Base-by-base conservation (phyloP, 2,329 filamentous ascomycete species). In the Cladosporium halotolerans region DNA sequence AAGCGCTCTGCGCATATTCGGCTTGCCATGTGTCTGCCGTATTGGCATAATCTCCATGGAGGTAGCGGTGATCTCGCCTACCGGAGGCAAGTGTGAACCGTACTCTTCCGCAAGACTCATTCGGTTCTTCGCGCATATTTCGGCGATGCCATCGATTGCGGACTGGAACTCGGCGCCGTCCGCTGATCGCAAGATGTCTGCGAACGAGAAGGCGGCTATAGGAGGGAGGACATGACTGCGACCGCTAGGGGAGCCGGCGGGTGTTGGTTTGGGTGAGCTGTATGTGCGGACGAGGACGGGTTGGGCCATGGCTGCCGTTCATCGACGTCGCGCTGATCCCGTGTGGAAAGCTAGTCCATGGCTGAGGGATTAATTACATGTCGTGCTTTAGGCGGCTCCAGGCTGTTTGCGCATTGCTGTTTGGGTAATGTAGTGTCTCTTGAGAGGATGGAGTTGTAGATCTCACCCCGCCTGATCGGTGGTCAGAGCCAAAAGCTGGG, bases 61-160 rank as follows among this genome's bases (percentile, higher is more conserved):
- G 5, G 66, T 49, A 59, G 56, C 60, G 8, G 67, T 65, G 57
- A 83, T 81, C 63, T 83, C 80, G 38, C 80, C 80, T 52, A 82
- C 70, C 0, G 81, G 81, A 18, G 81, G 81, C 34, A 83, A 74
- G 65, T 84, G 81, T 41, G 80, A 79, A 33, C 75, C 77, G 63
- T 84, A 82, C 63, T 84, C 80, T 61, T 84, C 80, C 9, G 81
- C 80, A 55, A 84, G 68, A 60, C 80, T 83, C 62, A 83, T 70
- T 58, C 76, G 77, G 65, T 79, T 84, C 55, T 79, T 73, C 3
- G 81, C 81, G 59, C 79, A 82, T 55, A 84, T 83, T 60, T 83
- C 79, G 19, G 81, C 80, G 59, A 84, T 84, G 13, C 79, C 78
- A 61, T 83, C 78, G 50, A 84, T 73, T 9, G 80, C 80, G 11